Evolutionary conservation across 495 filamentous ascomycete genomes (phyloP).

Genomic region (Tetracladium marchalianum): DNA sequence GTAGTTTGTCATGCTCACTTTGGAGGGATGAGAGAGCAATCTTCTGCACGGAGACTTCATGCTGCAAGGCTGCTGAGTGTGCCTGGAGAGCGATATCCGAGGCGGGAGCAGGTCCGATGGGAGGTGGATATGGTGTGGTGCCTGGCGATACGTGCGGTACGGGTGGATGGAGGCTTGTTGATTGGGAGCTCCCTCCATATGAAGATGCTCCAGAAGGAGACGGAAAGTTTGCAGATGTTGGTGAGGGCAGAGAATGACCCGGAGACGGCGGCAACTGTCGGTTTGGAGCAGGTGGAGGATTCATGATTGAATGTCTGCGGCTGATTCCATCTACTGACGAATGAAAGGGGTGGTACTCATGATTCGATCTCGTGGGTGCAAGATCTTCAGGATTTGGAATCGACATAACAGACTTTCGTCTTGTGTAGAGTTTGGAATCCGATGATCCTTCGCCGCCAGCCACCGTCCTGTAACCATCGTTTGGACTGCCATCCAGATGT

Average conservation of each 20-base stretch:
- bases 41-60: slow-evolving; percentile 38
- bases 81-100: slow-evolving; percentile 26
- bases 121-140: slow-evolving; percentile 11
- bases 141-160: slow-evolving; percentile 3
- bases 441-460: slow-evolving; percentile 1
- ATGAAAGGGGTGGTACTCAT: slow-evolving; percentile 6
- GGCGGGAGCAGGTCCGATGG: slow-evolving; percentile 5
- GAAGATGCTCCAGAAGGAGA: slow-evolving; percentile 10
- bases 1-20: slow-evolving; percentile 33
- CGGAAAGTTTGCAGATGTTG: slow-evolving; percentile 15
- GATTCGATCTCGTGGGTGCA: slow-evolving; percentile 7
- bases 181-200: slow-evolving; percentile 7
- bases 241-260: slow-evolving; percentile 12
- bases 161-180: slow-evolving; percentile 7
- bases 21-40: slow-evolving; percentile 35
- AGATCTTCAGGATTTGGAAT: slow-evolving; percentile 4
- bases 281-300: slow-evolving; percentile 17
- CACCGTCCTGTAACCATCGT: slow-evolving; percentile 1
- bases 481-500: slow-evolving; percentile 5
- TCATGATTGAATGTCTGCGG: slow-evolving; percentile 14
- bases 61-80: slow-evolving; percentile 35
- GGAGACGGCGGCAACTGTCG: slow-evolving; percentile 19
- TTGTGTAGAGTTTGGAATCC: slow-evolving; percentile 11
- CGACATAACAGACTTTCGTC: slow-evolving; percentile 3
- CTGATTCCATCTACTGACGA: slow-evolving; percentile 4